A percentile compares a stretch with the other conserved stretches of the same genome.
Evolutionary conservation across 768 basidiomycete genomes (phyloP).

Genomic region (Leccinum pellstonianum): DNA sequence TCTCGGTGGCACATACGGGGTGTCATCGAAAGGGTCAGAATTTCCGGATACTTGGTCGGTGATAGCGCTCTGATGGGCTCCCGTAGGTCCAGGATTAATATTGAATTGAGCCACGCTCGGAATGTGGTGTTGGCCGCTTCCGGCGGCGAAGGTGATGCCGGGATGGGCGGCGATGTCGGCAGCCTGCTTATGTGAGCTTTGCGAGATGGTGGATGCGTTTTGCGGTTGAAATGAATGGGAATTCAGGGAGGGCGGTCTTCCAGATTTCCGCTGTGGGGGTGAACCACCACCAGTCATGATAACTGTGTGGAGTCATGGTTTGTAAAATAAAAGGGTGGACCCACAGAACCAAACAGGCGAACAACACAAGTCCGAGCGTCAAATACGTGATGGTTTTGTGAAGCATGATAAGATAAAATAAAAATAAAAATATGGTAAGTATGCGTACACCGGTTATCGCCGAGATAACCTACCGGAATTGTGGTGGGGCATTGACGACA

Average conservation of each 20-base stretch:
- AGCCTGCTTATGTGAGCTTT: slow-evolving; percentile 9
- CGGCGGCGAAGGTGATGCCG: slow-evolving; percentile 14
- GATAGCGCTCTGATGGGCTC: slow-evolving; percentile 15
- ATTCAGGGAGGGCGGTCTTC: slow-evolving; percentile 5
- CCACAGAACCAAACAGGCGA: slow-evolving; percentile 35
- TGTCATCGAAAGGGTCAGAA: slow-evolving; percentile 26
- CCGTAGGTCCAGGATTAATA: neutral
- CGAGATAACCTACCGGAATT: slow-evolving; percentile 12
- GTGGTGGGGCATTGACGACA: neutral
- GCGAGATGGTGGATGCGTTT: slow-evolving; percentile 11
- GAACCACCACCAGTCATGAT: slow-evolving; percentile 29
- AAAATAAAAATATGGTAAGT: slow-evolving; percentile 16
- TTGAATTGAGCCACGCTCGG: slow-evolving; percentile 12
- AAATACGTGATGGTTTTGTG: slow-evolving; percentile 7
- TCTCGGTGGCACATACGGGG: slow-evolving; percentile 33
- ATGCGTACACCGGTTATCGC: slow-evolving; percentile 11
- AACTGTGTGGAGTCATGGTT: slow-evolving; percentile 27
- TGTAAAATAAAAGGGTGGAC: slow-evolving; percentile 31
- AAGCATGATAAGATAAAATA: slow-evolving; percentile 27
- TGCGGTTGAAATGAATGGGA: slow-evolving; percentile 15
- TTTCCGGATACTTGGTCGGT: slow-evolving; percentile 11
- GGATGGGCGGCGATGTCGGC: slow-evolving; percentile 20
- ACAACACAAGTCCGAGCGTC: slow-evolving; percentile 22
- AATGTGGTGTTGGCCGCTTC: slow-evolving; percentile 13
- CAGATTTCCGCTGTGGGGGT: slow-evolving; percentile 15